Base-by-base conservation (phyloP, 2,329 filamentous ascomycete species). In the Thielaviopsis populi region DNA sequence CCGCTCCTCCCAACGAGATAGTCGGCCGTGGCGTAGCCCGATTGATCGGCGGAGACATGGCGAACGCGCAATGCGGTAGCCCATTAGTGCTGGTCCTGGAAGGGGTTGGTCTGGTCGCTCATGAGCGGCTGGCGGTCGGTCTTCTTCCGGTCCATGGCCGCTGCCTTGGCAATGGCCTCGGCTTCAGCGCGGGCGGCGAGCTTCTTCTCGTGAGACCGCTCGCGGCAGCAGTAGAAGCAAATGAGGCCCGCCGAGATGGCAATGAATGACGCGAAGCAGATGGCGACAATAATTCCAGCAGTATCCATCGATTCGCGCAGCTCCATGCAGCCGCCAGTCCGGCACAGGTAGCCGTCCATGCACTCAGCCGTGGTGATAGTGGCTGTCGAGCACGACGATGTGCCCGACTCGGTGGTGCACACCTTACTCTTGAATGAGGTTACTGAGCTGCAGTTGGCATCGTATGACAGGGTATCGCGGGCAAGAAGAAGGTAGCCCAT, bases 181-280 rank as follows among this genome's bases (percentile, higher is more conserved):
- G 78, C 78, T 72, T 82, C 79, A 65, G 75, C 75, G 67, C 76
- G 75, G 65, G 76, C 76, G 63, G 71, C 72, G 41, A 75, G 71
- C 58, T 74, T 72, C 70, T 75, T 75, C 69, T 79, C 74, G 68
- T 74, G 68, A 70, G 71, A 72, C 68, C 76, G 74, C 68, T 83
- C 80, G 67, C 74, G 73, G 74, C 76, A 79, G 77, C 79, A 82
- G 68, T 78, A 73, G 74, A 78, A 78, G 69, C 77, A 75, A 64
- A 83, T 71, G 67, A 72, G 68, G 59, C 69, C 71, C 66, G 78
- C 66, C 67, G 74, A 71, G 61, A 74, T 53, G 67, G 72, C 70
- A 66, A 78, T 69, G 65, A 71, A 72, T n/a, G 71, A 67, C 64
- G 73, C 77, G 43, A 84, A 77, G 70, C 78, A 68, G 67, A 79